A percentile compares a stretch with the other conserved stretches of the same genome.
Evolutionary conservation across 164 flowering plant species (phyloP).

Genomic region (Echeveria elegans): DNA sequence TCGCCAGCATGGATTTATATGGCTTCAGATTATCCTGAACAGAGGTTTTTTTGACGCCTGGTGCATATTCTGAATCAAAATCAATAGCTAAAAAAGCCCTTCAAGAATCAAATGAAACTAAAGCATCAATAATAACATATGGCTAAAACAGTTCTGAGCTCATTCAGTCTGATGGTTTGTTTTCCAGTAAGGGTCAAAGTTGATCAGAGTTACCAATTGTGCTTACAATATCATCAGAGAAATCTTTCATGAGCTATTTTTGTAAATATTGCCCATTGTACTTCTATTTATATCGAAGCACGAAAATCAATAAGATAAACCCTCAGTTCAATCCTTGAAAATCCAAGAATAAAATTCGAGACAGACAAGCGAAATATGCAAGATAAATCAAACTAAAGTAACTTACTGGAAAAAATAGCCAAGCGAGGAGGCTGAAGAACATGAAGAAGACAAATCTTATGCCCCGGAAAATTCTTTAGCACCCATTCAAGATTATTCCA

Average conservation of each 20-base stretch:
- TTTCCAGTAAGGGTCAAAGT: no score
- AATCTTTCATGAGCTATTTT: no score
- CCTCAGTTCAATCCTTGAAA: background rate
- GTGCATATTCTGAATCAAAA: background rate
- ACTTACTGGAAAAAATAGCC: conserved; percentile 23
- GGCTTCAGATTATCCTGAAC: conserved; percentile 38
- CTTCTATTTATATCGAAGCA: background rate
- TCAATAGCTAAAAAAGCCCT: conserved; percentile 18
- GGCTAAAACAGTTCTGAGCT: background rate
- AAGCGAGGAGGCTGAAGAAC: conserved; percentile 47
- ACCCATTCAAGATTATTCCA: conserved; percentile 37
- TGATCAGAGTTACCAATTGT: no score
- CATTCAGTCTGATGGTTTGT: background rate
- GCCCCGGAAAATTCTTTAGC: conserved; percentile 31
- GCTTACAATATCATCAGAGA: no score
- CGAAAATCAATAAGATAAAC: background rate
- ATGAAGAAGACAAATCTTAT: conserved; percentile 43
- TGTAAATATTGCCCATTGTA: background rate
- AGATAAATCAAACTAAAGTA: conserved; percentile 18
- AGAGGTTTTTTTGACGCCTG: conserved; percentile 38
- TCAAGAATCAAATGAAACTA: background rate
- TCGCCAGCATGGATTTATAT: conserved; percentile 34
- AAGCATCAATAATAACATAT: background rate
- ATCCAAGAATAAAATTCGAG: background rate
- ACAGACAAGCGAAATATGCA: background rate